A percentile compares a stretch with the other conserved stretches of the same genome.
Conservation (phyloP, 441 rosid species). For the Hypseocharis bilobata region DNA sequence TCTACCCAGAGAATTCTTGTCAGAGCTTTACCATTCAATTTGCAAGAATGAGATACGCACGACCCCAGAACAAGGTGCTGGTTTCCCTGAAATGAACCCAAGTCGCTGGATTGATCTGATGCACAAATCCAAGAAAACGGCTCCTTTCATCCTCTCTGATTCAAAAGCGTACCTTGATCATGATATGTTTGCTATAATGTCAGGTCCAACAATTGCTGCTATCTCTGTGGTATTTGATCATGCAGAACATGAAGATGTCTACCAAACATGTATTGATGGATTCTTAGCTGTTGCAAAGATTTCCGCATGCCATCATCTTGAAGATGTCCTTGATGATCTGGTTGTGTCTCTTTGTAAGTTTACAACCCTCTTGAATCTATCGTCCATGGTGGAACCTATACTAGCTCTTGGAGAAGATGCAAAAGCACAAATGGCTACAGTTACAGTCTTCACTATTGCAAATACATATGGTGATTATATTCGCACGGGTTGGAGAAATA, state of each 20-base stretch:
- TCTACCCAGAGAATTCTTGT: conserved; percentile 72
- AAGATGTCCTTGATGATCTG: conserved; percentile 89
- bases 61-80: conserved; percentile 83
- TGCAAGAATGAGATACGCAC: conserved; percentile 85
- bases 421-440: conserved; percentile 89
- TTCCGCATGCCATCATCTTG: conserved; percentile 91
- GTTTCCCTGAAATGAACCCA: conserved; percentile 82
- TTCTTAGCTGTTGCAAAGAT: conserved; percentile 90
- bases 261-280: conserved; percentile 88
- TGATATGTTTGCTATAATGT: conserved; percentile 85
- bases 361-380: conserved; percentile 76
- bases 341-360: conserved; percentile 91
- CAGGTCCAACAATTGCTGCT: conserved; percentile 94
- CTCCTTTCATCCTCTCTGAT: conserved; percentile 63
- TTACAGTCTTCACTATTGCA: conserved; percentile 84
- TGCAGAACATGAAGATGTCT: conserved; percentile 83
- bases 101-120: conserved; percentile 89
- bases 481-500: conserved; percentile 92
- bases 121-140: conserved; percentile 78
- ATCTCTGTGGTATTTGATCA: conserved; percentile 95
- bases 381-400: conserved; percentile 77
- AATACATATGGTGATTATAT: conserved; percentile 85
- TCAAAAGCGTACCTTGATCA: conserved; percentile 72
- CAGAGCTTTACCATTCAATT: conserved; percentile 76
- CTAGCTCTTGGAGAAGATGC: conserved; percentile 88